phyloP scores from a whole-genome alignment of 2,329 filamentous ascomycete species.

The Diaporthe ampelina region DNA sequence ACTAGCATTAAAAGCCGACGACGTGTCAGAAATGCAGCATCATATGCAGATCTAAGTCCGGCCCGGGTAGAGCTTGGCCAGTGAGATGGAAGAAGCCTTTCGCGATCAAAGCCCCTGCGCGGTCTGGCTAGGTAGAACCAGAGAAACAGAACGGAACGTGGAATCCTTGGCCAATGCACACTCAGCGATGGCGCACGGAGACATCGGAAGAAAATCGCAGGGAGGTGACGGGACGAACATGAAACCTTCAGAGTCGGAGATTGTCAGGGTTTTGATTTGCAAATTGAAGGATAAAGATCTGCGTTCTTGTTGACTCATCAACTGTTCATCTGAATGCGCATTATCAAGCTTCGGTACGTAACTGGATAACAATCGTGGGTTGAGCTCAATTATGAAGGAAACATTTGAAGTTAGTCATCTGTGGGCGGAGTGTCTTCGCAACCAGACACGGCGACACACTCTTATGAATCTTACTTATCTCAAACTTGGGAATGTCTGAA shows the following conservation, averaged over 20 bases:
- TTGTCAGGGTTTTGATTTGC: not conserved
- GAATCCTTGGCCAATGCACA: slow-evolving; percentile 17
- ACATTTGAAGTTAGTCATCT: not conserved
- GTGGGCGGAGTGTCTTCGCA: not conserved
- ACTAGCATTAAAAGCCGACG: not conserved
- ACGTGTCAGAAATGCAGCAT: slow-evolving; percentile 23
- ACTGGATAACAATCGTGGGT: not conserved
- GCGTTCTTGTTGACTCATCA: not conserved
- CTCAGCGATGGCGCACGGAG: not conserved
- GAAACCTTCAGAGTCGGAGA: slow-evolving; percentile 21
- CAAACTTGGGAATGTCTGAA: not conserved
- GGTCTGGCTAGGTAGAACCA: not conserved
- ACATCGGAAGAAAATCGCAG: slow-evolving; percentile 9
- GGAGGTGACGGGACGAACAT: slow-evolving; percentile 23
- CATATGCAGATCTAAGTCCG: slow-evolving; percentile 20
- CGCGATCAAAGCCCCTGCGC: not conserved
- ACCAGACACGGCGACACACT: not conserved
- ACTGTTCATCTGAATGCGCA: not conserved
- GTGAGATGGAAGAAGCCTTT: not conserved
- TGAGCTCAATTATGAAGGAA: not conserved
- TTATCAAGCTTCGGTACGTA: not conserved
- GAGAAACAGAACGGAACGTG: not conserved
- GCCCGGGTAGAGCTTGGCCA: slow-evolving; percentile 12
- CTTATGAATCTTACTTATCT: not conserved
- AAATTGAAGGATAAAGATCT: not conserved